Percentiles rank a stretch among this genome's conserved stretches.
phyloP scores from a whole-genome alignment of 352 stramenopile genomes.

The Phytophthora aleatoria region DNA sequence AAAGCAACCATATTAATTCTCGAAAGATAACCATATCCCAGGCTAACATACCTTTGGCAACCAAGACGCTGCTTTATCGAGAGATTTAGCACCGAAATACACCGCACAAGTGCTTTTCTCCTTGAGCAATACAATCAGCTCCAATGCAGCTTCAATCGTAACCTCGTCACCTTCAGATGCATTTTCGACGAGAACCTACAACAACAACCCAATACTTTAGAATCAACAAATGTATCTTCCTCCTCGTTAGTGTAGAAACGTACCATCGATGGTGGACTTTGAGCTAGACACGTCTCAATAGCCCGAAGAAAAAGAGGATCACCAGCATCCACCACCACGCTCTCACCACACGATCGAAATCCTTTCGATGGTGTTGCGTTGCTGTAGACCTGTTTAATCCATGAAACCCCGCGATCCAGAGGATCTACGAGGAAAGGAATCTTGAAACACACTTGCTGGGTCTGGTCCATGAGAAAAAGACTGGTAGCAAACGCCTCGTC shows the following conservation, averaged over 20 bases:
- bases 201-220: neutral
- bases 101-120: conserved; percentile 46
- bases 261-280: conserved; percentile 34
- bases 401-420: conserved; percentile 35
- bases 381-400: conserved; percentile 45
- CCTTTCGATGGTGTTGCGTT: conserved; percentile 10
- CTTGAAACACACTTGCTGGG: conserved; percentile 47
- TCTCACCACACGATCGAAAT: conserved; percentile 7
- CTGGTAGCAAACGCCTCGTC: conserved; percentile 43
- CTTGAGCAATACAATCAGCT: conserved; percentile 45
- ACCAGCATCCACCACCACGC: conserved; percentile 47
- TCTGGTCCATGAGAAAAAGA: conserved; percentile 58
- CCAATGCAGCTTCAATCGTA: conserved; percentile 39
- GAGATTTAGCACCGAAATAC: conserved; percentile 47
- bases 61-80: conserved; percentile 42
- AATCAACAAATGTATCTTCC: neutral
- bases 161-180: conserved; percentile 48
- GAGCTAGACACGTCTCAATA: conserved; percentile 52
- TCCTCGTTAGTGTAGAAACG: neutral
- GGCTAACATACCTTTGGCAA: conserved; percentile 44
- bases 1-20: neutral
- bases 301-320: conserved; percentile 41
- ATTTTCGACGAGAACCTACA: conserved; percentile 59
- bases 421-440: conserved; percentile 62
- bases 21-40: neutral